A percentile compares a stretch with the other conserved stretches of the same genome.
phyloP scores from a whole-genome alignment of 345 rosid genomes.

The Linum lewisii region DNA sequence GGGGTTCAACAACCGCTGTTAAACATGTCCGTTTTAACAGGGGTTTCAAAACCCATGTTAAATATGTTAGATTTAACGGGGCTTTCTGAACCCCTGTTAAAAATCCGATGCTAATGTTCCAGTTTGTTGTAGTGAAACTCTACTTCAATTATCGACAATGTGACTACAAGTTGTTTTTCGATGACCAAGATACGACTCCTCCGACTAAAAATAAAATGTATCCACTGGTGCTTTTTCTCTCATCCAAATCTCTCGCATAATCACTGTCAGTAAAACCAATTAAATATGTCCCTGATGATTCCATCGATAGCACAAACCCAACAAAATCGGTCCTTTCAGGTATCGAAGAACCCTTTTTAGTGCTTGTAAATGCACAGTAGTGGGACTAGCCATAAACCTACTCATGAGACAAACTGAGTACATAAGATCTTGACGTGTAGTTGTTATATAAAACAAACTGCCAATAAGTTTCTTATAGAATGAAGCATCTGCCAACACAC shows the following conservation, averaged over 20 bases:
- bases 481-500: neutral
- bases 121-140: neutral
- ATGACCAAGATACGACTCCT: neutral
- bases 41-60: too few relatives aligned
- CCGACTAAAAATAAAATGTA: neutral
- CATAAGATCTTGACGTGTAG: neutral
- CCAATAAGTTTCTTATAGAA: neutral
- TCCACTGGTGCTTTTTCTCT: neutral
- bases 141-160: neutral
- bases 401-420: too few relatives aligned
- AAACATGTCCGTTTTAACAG: too few relatives aligned
- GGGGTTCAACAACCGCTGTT: too few relatives aligned
- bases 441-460: neutral
- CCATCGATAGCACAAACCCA: neutral
- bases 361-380: neutral
- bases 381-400: too few relatives aligned
- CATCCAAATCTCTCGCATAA: too few relatives aligned
- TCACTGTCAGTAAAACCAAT: neutral
- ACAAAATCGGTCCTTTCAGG: neutral
- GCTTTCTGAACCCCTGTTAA: too few relatives aligned
- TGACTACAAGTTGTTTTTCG: neutral
- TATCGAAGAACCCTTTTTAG: neutral
- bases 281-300: neutral
- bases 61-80: too few relatives aligned
- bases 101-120: too few relatives aligned